Evolutionary conservation across 2,329 filamentous ascomycete species (phyloP), one percentile per base, ranked within the genome.

Genomic region (Myriosclerotinia scirpicola): DNA sequence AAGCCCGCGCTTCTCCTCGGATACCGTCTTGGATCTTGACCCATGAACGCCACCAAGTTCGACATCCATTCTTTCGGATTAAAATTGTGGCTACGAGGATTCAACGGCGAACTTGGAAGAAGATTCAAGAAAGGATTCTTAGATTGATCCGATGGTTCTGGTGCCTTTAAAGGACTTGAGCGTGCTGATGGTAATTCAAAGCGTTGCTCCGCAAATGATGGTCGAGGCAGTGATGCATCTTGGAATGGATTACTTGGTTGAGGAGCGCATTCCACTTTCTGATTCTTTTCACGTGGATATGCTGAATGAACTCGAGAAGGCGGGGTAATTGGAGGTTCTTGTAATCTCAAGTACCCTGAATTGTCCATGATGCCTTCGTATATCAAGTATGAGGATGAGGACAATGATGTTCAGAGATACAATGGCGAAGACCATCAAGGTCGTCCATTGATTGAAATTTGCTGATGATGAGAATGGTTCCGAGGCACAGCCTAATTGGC

Each of bases 1-100:
- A 92, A 81, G 56, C 89, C 89, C 0, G 85, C 83, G 17, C 84
- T 85, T 72, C 88, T 84, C 53, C 46, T 54, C 58, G 52, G 60
- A 54, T 64, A 72, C 58, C 65, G 68, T 34, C 67, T 79, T 22
- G 87, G 87, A 64, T 83, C 38, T 80, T 80, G 48, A 83, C 80
- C 55, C 44, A 69, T 63, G 46, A 69, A 68, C 15, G 63, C 67
- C 42, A 66, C 63, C 7, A 69, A 56, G 30, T 70, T 70, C 0
- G 58, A 34, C n/a, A 65, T 46, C 87, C 87, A 90, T 56, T 80
- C 78, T 54, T 81, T 80, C 30, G 78, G 81, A 65, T 79, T 82
- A 74, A 87, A 87, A 67, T 82, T 80, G 15, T 77, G 71, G 12
- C 82, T 84, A 59, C 75, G 75, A 2, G 84, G 84, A 74, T 86